Conservation (phyloP, 2,329 filamentous ascomycete species). For the Gliomastix tumulicola region DNA sequence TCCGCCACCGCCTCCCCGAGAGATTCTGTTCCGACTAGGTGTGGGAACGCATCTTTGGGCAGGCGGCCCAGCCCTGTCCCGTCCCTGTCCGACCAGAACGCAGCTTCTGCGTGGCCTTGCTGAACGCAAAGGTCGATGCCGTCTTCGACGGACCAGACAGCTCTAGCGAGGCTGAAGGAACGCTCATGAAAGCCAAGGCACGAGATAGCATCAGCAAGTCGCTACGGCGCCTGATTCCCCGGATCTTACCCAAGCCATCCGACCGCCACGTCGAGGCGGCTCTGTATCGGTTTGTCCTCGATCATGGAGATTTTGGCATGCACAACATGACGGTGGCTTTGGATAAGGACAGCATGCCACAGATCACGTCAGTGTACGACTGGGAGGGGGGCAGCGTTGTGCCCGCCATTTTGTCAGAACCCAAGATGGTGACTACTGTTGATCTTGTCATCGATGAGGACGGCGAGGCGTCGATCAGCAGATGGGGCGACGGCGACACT, state of each 20-base stretch:
- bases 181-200: conserved; percentile 8
- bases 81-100: conserved; percentile 17
- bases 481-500: conserved; percentile 9
- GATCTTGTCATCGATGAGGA: conserved; percentile 10
- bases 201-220: no score
- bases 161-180: conserved; percentile 11
- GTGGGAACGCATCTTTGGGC: conserved; percentile 14
- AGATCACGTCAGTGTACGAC: conserved; percentile 19
- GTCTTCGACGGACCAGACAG: conserved; percentile 15
- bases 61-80: conserved; percentile 10
- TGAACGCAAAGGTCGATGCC: conserved; percentile 17
- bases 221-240: conserved; percentile 16
- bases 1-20: conserved; percentile 8
- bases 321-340: conserved; percentile 8
- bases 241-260: conserved; percentile 8
- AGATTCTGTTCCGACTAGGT: conserved; percentile 11
- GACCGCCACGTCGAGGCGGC: not conserved
- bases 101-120: conserved; percentile 15
- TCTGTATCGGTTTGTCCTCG: conserved; percentile 21
- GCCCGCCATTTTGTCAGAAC: conserved; percentile 18
- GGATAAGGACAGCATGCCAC: conserved; percentile 8
- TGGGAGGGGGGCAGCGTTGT: conserved; percentile 20
- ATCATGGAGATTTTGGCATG: conserved; percentile 14
- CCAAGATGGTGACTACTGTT: conserved; percentile 8
- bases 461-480: conserved; percentile 11